Evolutionary conservation across 2,329 filamentous ascomycete species (phyloP).

Genomic region (Cladophialophora exuberans): DNA sequence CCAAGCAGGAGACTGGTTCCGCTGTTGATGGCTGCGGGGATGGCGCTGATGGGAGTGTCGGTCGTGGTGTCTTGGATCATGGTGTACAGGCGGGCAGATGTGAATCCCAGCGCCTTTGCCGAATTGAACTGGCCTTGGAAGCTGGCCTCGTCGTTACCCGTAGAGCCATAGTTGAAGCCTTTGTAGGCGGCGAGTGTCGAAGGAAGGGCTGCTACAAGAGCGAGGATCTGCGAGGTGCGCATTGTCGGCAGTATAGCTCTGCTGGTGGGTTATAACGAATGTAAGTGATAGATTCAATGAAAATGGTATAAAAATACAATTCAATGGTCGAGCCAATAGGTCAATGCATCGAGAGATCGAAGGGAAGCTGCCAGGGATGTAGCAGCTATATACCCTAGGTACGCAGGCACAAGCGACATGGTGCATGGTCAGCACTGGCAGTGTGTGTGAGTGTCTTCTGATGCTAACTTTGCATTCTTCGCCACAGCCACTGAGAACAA

Average conservation of each 20-base stretch:
- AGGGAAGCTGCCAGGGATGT: neutral
- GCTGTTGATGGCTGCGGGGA: constrained; percentile 80
- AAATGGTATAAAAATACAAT: neutral
- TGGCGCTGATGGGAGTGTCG: constrained; percentile 69
- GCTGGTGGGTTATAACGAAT: constrained; percentile 8
- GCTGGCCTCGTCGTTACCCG: constrained; percentile 46
- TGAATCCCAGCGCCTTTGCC: constrained; percentile 50
- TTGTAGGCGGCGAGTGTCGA: constrained; percentile 38
- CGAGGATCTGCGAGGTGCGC: constrained; percentile 38
- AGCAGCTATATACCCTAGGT: neutral
- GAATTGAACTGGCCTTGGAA: constrained; percentile 51
- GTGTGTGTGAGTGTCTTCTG: too few relatives aligned
- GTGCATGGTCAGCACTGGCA: too few relatives aligned
- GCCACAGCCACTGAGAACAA: too few relatives aligned
- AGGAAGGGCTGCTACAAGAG: constrained; percentile 37
- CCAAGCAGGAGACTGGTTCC: constrained; percentile 79
- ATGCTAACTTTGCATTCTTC: too few relatives aligned
- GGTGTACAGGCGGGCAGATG: constrained; percentile 61
- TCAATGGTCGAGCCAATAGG: neutral
- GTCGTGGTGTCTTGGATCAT: constrained; percentile 65
- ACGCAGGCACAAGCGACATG: too few relatives aligned
- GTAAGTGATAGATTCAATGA: constrained; percentile 2
- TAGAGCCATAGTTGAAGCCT: constrained; percentile 55
- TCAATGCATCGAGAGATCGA: neutral
- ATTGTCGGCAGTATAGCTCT: constrained; percentile 30